Evolutionary conservation across 805 yeast species (phyloP).

Genomic region (Metschnikowia arizonensis): DNA sequence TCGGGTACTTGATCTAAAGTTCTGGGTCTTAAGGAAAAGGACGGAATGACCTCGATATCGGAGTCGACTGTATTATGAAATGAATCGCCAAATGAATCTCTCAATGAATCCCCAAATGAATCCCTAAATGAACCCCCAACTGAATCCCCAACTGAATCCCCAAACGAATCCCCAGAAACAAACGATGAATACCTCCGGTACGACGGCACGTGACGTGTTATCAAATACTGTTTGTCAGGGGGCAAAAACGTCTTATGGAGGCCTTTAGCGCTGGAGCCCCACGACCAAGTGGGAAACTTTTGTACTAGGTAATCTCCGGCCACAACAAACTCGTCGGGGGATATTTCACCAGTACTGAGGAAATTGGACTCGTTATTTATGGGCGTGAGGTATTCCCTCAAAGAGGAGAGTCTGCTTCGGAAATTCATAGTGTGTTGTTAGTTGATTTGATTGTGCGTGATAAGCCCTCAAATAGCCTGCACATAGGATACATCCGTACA

Average conservation of each 20-base stretch:
- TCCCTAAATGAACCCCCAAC: too few species aligned
- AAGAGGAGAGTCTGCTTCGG: slow-evolving; percentile 57
- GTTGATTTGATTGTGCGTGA: neutral
- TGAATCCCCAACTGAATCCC: too few species aligned
- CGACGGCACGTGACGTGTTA: slow-evolving; percentile 87
- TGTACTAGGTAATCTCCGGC: slow-evolving; percentile 92
- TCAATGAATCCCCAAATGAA: too few species aligned
- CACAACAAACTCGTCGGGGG: slow-evolving; percentile 90
- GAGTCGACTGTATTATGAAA: too few species aligned
- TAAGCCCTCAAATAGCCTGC: slow-evolving; percentile 1
- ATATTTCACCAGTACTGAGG: slow-evolving; percentile 80
- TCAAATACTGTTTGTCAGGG: slow-evolving; percentile 76
- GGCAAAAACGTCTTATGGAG: slow-evolving; percentile 70
- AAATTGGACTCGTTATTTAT: slow-evolving; percentile 84
- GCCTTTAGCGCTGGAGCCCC: slow-evolving; percentile 47
- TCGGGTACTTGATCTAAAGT: neutral
- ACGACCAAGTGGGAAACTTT: slow-evolving; percentile 96
- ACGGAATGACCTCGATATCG: slow-evolving; percentile 8
- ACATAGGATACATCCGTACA: neutral
- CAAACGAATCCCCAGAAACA: too few species aligned
- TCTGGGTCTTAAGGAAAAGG: neutral
- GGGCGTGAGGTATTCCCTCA: slow-evolving; percentile 92
- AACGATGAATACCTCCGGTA: slow-evolving; percentile 44
- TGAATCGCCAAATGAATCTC: too few species aligned
- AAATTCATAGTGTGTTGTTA: slow-evolving; percentile 12